A percentile compares a stretch with the other conserved stretches of the same genome.
These are phyloP conservation scores for Cryptococcus maquisensis DNA, from an alignment of 1,284 basidiomycete genomes.

Conservation along the genomic window DNA sequence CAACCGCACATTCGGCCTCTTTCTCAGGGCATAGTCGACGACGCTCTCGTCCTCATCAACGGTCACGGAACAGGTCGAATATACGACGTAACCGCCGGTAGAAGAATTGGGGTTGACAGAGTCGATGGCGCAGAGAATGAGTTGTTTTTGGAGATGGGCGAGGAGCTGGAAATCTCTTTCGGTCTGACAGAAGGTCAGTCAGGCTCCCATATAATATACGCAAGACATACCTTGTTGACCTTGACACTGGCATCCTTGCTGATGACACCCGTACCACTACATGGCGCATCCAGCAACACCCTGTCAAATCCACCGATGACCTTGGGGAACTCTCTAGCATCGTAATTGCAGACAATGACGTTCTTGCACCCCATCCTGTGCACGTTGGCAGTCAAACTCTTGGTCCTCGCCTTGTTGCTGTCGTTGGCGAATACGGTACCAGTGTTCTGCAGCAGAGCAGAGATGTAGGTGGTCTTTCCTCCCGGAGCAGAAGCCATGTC, in stretches of 20 bases:
- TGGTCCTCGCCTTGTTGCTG: constrained; percentile 88
- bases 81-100: constrained; percentile 91
- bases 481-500: constrained; percentile 99
- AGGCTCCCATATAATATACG: neutral
- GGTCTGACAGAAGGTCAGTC: constrained; percentile 55
- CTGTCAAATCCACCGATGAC: constrained; percentile 98
- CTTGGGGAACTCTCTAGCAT: constrained; percentile 98
- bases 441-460: constrained; percentile 94
- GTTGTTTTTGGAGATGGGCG: constrained; percentile 95
- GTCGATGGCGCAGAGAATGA: constrained; percentile 97
- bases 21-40: constrained; percentile 95
- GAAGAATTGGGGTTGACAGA: constrained; percentile 83
- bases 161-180: constrained; percentile 92
- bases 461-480: constrained; percentile 95
- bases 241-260: constrained; percentile 97
- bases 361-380: constrained; percentile 98
- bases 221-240: constrained; percentile 78
- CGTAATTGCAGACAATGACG: constrained; percentile 94
- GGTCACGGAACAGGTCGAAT: constrained; percentile 97
- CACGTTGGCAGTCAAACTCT: constrained; percentile 93
- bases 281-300: constrained; percentile 93
- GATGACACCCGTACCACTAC: constrained; percentile 97
- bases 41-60: constrained; percentile 98
- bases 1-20: constrained; percentile 90
- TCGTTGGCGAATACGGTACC: constrained; percentile 99